Conservation (phyloP, 2,329 filamentous ascomycete species). For the Hypoxylon sp. region DNA sequence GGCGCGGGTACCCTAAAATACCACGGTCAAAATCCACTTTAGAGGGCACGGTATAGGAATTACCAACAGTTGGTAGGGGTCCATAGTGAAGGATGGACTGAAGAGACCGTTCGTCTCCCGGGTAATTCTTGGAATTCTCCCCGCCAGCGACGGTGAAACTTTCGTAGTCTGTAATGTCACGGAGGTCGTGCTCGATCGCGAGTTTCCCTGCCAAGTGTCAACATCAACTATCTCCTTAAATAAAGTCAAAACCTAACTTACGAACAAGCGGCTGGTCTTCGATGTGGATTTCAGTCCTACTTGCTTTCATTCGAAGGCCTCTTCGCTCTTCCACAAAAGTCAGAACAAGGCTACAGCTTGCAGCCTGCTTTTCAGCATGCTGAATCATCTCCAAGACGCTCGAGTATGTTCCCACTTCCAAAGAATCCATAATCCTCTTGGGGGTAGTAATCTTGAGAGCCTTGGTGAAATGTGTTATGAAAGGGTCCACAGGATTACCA, state of each 20-base stretch:
- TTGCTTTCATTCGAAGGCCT: conserved; percentile 61
- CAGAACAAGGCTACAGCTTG: conserved; percentile 68
- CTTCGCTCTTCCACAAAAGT: conserved; percentile 67
- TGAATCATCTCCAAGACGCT: conserved; percentile 64
- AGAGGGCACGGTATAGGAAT: background rate
- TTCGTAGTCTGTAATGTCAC: conserved; percentile 66
- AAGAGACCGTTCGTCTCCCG: background rate
- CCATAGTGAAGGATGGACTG: conserved; percentile 61
- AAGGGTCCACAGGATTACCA: conserved; percentile 56
- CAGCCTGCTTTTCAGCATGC: conserved; percentile 61
- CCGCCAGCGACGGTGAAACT: conserved; percentile 66
- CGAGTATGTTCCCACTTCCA: conserved; percentile 65
- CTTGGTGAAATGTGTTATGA: conserved; percentile 62
- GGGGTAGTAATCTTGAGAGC: conserved; percentile 59
- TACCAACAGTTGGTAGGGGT: conserved; percentile 65
- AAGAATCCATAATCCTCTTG: conserved; percentile 63
- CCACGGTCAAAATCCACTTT: background rate
- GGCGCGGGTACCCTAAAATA: conserved; percentile 62
- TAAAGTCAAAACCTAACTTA: conserved; percentile 53
- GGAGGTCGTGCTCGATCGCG: conserved; percentile 48
- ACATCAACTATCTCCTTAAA: background rate
- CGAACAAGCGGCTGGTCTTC: conserved; percentile 63
- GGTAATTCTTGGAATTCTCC: conserved; percentile 19
- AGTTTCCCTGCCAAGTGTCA: conserved; percentile 28
- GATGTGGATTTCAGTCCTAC: conserved; percentile 57